phyloP scores from a whole-genome alignment of 2,329 filamentous ascomycete species.

The Leptographium radiaticola region DNA sequence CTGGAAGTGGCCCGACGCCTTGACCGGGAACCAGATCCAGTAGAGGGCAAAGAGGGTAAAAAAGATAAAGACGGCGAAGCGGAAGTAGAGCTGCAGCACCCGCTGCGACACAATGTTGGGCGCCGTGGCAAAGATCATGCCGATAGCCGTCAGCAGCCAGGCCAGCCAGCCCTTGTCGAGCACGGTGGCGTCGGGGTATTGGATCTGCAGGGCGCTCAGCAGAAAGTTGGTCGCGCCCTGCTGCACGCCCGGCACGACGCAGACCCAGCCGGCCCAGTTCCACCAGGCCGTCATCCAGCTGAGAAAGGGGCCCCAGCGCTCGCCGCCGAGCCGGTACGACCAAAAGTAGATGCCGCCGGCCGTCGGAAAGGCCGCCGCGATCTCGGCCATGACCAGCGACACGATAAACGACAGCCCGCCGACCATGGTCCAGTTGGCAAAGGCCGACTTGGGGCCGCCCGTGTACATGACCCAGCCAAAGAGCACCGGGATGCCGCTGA shows the following conservation, averaged over 20 bases:
- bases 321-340: constrained; percentile 22
- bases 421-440: constrained; percentile 26
- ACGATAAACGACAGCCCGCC: constrained; percentile 22
- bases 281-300: constrained; percentile 28
- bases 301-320: constrained; percentile 22
- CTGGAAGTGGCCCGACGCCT: constrained; percentile 21
- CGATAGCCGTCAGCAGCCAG: constrained; percentile 24
- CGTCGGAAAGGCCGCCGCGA: constrained; percentile 22
- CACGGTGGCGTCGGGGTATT: constrained; percentile 20
- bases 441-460: constrained; percentile 23
- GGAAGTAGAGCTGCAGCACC: constrained; percentile 22
- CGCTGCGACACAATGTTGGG: constrained; percentile 42
- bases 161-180: constrained; percentile 26
- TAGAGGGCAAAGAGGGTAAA: constrained; percentile 21
- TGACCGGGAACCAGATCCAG: constrained; percentile 26
- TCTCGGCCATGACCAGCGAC: constrained; percentile 23
- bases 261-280: constrained; percentile 24
- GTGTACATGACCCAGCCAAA: constrained; percentile 26
- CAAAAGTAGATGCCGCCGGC: constrained; percentile 27
- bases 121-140: constrained; percentile 32
- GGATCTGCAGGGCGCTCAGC: constrained; percentile 23
- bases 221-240: constrained; percentile 26
- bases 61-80: constrained; percentile 23
- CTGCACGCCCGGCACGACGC: constrained; percentile 24
- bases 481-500: constrained; percentile 24